Evolutionary conservation across 106 monocot species (phyloP), one percentile per base, ranked within the genome.

Genomic region (Ottelia alismoides): DNA sequence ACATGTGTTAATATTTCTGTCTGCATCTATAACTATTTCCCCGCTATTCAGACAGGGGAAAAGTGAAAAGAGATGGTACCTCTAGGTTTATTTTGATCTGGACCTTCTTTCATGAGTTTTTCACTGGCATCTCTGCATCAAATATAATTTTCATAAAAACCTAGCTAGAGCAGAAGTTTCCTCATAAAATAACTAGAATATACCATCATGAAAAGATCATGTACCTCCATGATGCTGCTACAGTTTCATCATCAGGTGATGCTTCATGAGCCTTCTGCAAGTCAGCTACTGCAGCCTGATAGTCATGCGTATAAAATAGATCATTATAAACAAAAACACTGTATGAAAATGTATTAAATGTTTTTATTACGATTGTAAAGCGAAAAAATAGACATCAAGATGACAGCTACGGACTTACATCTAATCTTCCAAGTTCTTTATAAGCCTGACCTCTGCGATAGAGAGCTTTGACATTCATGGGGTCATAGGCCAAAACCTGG

Each of bases 381-480:
- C 6, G 40, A 16, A n/a, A n/a, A n/a, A n/a, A n/a, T n/a, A n/a
- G n/a, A n/a, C n/a, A n/a, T n/a, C n/a, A n/a, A n/a, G n/a, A n/a
- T n/a, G n/a, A n/a, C n/a, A n/a, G n/a, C n/a, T n/a, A n/a, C n/a
- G n/a, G 51, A 65, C 80, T 71, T 64, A 85, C 98, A 31, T 79
- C 57, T 49, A 98, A 75, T 12, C 82, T 83, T 45, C 85, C 89
- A 5, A 82, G 28, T 61, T 98, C 98, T 60, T 85, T 98, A 58
- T 79, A 90, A 49, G 98, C 98, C 67, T 90, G 98, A 67, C 98
- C 98, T 79, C 98, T 77, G 20, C 98, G 89, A 79, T 98, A 98
- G 54, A 90, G 70, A 61, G 98, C 98, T 79, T 98, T 98, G 43
- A 89, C 74, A 73, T 90, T 98, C 47, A 52, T 67, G 2, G 72